These are phyloP conservation scores for Microdochium trichocladiopsis DNA, from an alignment of 2,329 filamentous ascomycete genomes.

Conservation along the genomic window DNA sequence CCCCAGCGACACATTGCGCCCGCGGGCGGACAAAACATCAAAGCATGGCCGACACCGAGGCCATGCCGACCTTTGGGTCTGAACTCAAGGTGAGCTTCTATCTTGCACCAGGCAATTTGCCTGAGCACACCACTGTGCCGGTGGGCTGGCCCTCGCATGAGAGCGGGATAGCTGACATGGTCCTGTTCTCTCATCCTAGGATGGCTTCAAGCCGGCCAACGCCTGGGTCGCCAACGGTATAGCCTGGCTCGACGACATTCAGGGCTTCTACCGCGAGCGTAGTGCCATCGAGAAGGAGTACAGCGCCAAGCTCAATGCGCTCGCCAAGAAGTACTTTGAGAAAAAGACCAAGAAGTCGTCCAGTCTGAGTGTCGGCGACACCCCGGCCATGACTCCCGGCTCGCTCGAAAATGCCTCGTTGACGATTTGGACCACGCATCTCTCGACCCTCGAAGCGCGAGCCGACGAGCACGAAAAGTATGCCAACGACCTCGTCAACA, in stretches of 20 bases:
- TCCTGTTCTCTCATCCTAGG: constrained; percentile 41
- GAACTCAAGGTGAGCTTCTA: constrained; percentile 85
- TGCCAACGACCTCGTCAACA: constrained; percentile 67
- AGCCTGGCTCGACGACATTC: constrained; percentile 91
- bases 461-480: constrained; percentile 87
- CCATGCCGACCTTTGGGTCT: constrained; percentile 74
- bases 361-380: constrained; percentile 86
- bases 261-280: constrained; percentile 94
- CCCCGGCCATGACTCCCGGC: constrained; percentile 84
- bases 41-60: constrained; percentile 69
- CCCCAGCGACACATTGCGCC: background rate
- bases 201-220: constrained; percentile 94
- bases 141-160: background rate
- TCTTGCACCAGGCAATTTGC: constrained; percentile 3
- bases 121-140: background rate
- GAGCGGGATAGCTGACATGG: constrained; percentile 2
- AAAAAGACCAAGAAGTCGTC: constrained; percentile 90
- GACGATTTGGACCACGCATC: constrained; percentile 93
- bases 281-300: constrained; percentile 96
- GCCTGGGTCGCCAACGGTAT: constrained; percentile 87
- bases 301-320: constrained; percentile 72
- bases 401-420: constrained; percentile 94
- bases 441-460: constrained; percentile 80
- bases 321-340: constrained; percentile 96
- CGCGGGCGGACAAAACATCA: background rate